Conservation (phyloP, 768 basidiomycete genomes). For the Suillus subluteus region DNA sequence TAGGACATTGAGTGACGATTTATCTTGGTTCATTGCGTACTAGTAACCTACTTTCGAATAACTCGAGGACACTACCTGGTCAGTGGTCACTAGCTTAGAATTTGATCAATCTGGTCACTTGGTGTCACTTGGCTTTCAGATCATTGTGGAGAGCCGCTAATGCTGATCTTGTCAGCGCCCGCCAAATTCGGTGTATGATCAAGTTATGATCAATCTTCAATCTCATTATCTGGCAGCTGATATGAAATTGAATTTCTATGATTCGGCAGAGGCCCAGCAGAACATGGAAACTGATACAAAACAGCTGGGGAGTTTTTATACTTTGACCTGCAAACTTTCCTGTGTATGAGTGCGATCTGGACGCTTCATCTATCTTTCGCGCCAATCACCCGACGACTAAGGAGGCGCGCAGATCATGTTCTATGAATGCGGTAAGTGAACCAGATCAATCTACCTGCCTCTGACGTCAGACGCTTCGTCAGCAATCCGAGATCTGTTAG, state of each 20-base stretch:
- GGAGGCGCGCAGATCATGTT: neutral
- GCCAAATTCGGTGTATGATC: neutral
- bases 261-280: neutral
- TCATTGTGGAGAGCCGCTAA: neutral
- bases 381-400: neutral
- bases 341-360: neutral
- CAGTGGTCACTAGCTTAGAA: neutral
- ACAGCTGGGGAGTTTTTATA: neutral
- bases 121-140: too few relatives aligned
- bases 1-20: neutral
- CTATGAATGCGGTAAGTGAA: neutral
- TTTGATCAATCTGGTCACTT: too few relatives aligned
- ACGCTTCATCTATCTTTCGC: neutral
- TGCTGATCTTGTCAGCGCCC: neutral
- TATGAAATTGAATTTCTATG: slow-evolving; percentile 1
- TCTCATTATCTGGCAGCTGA: neutral
- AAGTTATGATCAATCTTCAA: neutral
- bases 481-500: slow-evolving; percentile 4
- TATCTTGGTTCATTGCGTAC: neutral
- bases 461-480: slow-evolving; percentile 8
- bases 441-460: neutral
- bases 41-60: neutral
- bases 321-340: neutral
- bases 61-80: neutral
- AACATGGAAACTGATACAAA: neutral